These are phyloP conservation scores for Tetrapisispora nanseiensis DNA, from an alignment of 805 yeast species.

Conservation along the genomic window DNA sequence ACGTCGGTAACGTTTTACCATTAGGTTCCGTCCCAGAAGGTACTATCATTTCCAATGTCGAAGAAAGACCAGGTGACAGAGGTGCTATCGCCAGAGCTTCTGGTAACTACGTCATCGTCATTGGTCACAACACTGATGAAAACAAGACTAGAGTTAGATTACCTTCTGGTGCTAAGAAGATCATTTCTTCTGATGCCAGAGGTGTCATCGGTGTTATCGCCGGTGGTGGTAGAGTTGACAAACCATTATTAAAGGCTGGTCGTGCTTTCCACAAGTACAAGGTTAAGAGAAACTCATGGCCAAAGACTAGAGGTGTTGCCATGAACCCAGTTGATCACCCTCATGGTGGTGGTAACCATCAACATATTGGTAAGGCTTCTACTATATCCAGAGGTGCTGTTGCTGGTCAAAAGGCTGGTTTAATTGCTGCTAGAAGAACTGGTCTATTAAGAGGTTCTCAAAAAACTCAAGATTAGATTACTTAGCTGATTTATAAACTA, in stretches of 20 bases:
- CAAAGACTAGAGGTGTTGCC: slow-evolving; percentile 99
- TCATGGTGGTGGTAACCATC: slow-evolving; percentile 99
- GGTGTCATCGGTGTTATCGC: slow-evolving; percentile 99
- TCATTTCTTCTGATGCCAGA: slow-evolving; percentile 91
- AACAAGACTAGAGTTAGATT: slow-evolving; percentile 98
- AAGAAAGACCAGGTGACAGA: slow-evolving; percentile 98
- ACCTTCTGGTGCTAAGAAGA: slow-evolving; percentile 98
- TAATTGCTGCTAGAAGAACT: slow-evolving; percentile 99
- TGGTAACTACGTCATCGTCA: slow-evolving; percentile 97
- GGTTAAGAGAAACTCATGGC: slow-evolving; percentile 99
- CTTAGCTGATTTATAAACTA: slow-evolving; percentile 1
- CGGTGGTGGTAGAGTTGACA: slow-evolving; percentile 99
- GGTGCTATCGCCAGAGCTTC: slow-evolving; percentile 99
- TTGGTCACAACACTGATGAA: slow-evolving; percentile 99
- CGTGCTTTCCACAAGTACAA: slow-evolving; percentile 99
- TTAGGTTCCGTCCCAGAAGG: slow-evolving; percentile 98
- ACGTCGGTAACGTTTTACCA: slow-evolving; percentile 95
- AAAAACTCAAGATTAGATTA: slow-evolving; percentile 58
- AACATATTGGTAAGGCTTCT: slow-evolving; percentile 99
- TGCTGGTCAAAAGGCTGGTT: slow-evolving; percentile 99
- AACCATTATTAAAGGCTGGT: slow-evolving; percentile 99
- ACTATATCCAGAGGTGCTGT: slow-evolving; percentile 99
- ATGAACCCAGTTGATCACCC: slow-evolving; percentile 99
- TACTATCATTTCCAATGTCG: slow-evolving; percentile 97
- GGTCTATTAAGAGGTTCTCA: slow-evolving; percentile 99